Evolutionary conservation across 2,329 filamentous ascomycete genomes (phyloP), one percentile per base, ranked within the genome.

Genomic region (Alternaria consortialis): DNA sequence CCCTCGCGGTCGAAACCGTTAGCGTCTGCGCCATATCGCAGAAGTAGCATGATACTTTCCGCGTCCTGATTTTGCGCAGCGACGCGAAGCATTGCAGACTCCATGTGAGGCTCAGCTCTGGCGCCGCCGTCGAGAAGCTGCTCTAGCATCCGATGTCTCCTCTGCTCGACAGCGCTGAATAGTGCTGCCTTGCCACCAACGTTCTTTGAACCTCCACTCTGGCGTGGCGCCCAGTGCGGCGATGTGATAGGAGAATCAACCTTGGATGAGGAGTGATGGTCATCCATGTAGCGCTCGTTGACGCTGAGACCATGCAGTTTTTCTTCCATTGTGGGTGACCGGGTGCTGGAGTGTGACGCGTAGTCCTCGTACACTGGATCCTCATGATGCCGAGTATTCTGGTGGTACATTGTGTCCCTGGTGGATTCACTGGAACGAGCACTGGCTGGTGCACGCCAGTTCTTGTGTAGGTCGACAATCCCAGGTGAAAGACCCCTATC

Each of bases 101-200:
- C 75, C 47, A 73, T 65, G 7, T 64, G 64, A 8, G 68, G 59
- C 51, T 77, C 74, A 27, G 71, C 68, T 54, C 65, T 71, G 8
- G 73, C 69, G 11, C 75, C 75, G n/a, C 73, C 66, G 13, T 77
- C 73, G 7, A 77, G 66, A 12, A 77, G 60, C 47, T 77, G 73
- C 53, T 75, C 73, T 12, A 77, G 67, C 12, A 86, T 86, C 11
- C 88, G 87, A 62, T 91, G 90, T 76, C 90, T 89, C 65, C 89
- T 81, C 5, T 91, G 82, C 52, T 84, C 84, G 0, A 87, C 86
- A 3, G 84, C 87, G 23, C 86, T 85, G 82, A 83, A 15, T 77
- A 83, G 63, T 25, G 69, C 77, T 27, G 69, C 68, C 58, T 77
- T 80, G 8, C 78, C 75, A 34, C 73, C 74, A 13, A 73, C 65